Base-by-base conservation (phyloP, 1,284 basidiomycete species). In the Sanghuangporus weigelae region DNA sequence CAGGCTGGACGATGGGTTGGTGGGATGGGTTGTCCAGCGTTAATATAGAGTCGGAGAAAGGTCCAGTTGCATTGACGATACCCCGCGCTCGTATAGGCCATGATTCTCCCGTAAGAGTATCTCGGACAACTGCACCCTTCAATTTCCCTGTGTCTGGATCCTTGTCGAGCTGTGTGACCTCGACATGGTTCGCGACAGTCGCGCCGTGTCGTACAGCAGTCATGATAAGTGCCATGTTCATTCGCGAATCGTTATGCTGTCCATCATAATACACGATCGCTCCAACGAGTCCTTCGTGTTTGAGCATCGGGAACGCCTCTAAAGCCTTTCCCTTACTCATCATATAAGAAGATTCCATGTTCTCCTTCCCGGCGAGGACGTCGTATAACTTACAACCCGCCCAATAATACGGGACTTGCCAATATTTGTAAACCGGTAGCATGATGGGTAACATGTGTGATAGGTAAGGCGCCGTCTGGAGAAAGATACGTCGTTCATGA, bases 331-430 rank as follows among this genome's bases (percentile, higher is more conserved):
- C 91, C 73, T 90, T 92, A 72, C 89, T 91, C 89, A 99, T 95
- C 68, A 98, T 81, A 76, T 99, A 99, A 10, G 93, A 94, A 3
- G 85, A 83, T 75, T 96, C 94, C 94, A 98, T 98, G 77, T 98
- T 98, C 75, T 98, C 93, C 72, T 92, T 91, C 0, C 96, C 96
- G 14, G 96, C 96, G 38, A 99, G 81, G 35, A 98, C 54, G 75
- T 99, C 96, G 79, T 99, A 99, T 82, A 97, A 82, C 80, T 98
- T 98, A 79, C 93, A 96, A 16, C 96, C 96, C 2, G 87, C 89
- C 80, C 87, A 96, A 77, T 96, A 98, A 77, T 98, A 98, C 0
- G 96, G 96, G 4, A 98, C 83, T 72, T 98, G 95, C 95, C 96
- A 98, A 77, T 93, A 96, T 65, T 89, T 93, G 70, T 68, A 73